Base-by-base conservation (phyloP, 805 yeast species). In the Schwanniomyces polymorphus region DNA sequence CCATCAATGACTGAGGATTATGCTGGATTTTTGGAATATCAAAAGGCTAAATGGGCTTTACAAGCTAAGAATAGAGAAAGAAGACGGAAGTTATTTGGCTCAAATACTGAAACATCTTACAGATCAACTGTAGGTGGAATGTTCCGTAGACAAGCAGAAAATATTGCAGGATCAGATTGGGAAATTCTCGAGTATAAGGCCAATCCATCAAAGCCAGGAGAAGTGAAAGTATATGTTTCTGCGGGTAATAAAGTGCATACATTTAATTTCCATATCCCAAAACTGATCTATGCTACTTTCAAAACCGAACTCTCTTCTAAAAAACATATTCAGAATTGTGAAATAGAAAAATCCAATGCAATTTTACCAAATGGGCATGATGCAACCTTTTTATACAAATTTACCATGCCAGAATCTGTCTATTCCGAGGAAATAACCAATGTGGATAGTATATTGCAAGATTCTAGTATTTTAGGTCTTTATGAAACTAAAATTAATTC, bases 11-110 rank as follows among this genome's bases (percentile, higher is more conserved):
- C 72, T 0, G 84, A 73, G 11, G 91, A 88, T 56, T 88, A 88
- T 64, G 77, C 63, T 14, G 85, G 79, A 0, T 88, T 86, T 71
- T 71, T 94, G 49, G 67, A 70, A 27, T 87, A 87, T 58, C 92
- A 88, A 65, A 91, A 92, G 64, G 77, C 82, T n/a, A 88, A 88
- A 60, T 94, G 99, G 99, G 80, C 71, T 42, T 71, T 82, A 10
- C 96, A 90, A 61, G 77, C 79, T n/a, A 80, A 80, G 51, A 86
- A 85, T 49, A 78, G 90, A 55, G 78, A 76, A 45, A 80, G 95
- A 58, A 78, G 97, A 59, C 76, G 76, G 45, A 84, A 82, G 52
- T 65, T 95, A 23, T 92, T 94, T 72, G 99, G 99, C 31, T 73
- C 75, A 27, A 71, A 78, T 6, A 67, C 75, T 1, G 79, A 72